Evolutionary conservation across 306 rosid species (phyloP).

Genomic region (Citrullus colocynthis): DNA sequence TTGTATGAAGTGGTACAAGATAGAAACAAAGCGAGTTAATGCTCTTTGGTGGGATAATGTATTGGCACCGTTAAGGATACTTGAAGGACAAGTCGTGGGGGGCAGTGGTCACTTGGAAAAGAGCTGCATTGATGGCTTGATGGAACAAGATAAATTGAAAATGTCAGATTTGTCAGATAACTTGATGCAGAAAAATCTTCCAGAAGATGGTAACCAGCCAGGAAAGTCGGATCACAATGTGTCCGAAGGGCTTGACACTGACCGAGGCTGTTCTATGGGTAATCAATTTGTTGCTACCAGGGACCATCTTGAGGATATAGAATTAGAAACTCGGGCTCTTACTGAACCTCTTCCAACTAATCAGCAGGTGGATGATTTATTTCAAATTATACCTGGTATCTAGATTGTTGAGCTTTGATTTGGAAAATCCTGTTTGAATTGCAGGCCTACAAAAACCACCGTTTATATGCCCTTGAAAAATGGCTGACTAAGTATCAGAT

Average conservation of each 20-base stretch:
- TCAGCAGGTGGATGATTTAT: constrained; percentile 54
- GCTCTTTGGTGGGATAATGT: constrained; percentile 80
- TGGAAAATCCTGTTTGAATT: constrained; percentile 12
- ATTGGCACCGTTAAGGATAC: constrained; percentile 64
- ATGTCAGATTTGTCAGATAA: constrained; percentile 6
- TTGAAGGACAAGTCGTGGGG: constrained; percentile 54
- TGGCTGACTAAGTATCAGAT: constrained; percentile 83
- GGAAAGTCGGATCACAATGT: constrained; percentile 13
- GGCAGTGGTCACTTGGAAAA: constrained; percentile 21
- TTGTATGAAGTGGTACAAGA: constrained; percentile 81
- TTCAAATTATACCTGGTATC: constrained; percentile 11
- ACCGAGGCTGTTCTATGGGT: constrained; percentile 19
- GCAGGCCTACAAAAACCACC: constrained; percentile 85
- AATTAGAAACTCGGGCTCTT: constrained; percentile 86
- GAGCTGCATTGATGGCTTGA: constrained; percentile 8
- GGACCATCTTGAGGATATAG: constrained; percentile 78
- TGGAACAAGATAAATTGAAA: constrained; percentile 1
- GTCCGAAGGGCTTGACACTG: constrained; percentile 9
- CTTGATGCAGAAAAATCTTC: constrained; percentile 2
- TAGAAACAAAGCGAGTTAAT: constrained; percentile 61
- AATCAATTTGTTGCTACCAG: constrained; percentile 34
- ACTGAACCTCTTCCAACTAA: constrained; percentile 99
- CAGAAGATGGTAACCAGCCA: constrained; percentile 3
- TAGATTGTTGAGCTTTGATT: not conserved
- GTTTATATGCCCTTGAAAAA: constrained; percentile 69